Conservation (phyloP, 2,329 filamentous ascomycete genomes). For the Endothia cerciana region DNA sequence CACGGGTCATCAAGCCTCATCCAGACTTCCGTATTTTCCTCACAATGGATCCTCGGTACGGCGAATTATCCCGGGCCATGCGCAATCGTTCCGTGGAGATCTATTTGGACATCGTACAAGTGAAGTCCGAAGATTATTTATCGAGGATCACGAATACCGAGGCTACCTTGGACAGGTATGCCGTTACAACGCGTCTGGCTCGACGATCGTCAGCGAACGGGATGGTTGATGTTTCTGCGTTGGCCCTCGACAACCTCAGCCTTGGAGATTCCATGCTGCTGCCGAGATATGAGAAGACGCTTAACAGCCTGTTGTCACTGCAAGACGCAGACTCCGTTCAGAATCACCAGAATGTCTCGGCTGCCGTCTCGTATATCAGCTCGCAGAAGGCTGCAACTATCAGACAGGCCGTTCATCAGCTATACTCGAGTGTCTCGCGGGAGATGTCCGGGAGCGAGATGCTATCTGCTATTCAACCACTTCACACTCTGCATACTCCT, state of each 20-base stretch:
- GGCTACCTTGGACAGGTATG: conserved; percentile 52
- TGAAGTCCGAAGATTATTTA: conserved; percentile 39
- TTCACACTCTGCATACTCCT: conserved; percentile 64
- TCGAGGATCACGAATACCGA: conserved; percentile 52
- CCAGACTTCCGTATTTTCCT: conserved; percentile 89
- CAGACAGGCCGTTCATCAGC: conserved; percentile 39
- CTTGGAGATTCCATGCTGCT: conserved; percentile 45
- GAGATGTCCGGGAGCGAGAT: conserved; percentile 25
- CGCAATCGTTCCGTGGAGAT: conserved; percentile 93
- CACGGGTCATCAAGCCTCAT: conserved; percentile 80
- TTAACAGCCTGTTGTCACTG: conserved; percentile 21
- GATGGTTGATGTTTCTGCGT: conserved; percentile 39
- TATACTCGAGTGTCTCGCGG: conserved; percentile 34
- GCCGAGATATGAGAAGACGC: conserved; percentile 20
- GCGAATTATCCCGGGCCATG: conserved; percentile 95
- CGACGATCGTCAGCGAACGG: conserved; percentile 34
- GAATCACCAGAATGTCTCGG: conserved; percentile 25
- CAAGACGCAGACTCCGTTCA: conserved; percentile 9
- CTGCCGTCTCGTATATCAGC: conserved; percentile 34
- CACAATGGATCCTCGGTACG: conserved; percentile 89
- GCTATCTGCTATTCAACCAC: conserved; percentile 46
- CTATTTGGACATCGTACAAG: conserved; percentile 62
- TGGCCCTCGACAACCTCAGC: conserved; percentile 53
- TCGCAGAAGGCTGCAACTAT: conserved; percentile 39
- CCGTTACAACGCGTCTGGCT: conserved; percentile 29